Conservation (phyloP, 2,329 filamentous ascomycete genomes). For the Decorospora gaudefroyi region DNA sequence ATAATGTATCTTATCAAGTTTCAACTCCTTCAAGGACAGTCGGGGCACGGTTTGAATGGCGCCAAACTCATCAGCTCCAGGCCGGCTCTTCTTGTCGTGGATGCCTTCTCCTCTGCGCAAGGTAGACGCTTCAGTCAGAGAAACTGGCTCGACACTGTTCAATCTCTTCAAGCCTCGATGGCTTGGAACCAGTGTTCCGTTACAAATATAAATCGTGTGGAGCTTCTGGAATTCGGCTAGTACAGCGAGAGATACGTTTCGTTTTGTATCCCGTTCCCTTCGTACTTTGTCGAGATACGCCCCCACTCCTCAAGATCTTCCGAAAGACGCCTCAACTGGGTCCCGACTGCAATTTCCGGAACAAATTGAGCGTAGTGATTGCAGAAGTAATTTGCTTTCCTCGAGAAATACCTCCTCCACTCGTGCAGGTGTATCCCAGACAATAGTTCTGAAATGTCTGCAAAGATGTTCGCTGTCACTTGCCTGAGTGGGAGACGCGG, state of each 20-base stretch:
- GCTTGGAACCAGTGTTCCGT: slow-evolving; percentile 1
- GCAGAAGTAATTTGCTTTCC: not conserved
- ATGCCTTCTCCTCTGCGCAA: slow-evolving; percentile 8
- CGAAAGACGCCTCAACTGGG: slow-evolving; percentile 4
- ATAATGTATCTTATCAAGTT: slow-evolving; percentile 2
- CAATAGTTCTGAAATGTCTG: slow-evolving; percentile 11
- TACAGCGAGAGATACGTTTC: not conserved
- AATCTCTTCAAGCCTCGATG: slow-evolving; percentile 7
- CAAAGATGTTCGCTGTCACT: slow-evolving; percentile 7
- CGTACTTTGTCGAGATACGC: slow-evolving; percentile 8
- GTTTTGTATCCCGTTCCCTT: slow-evolving; percentile 11
- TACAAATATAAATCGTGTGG: slow-evolving; percentile 2
- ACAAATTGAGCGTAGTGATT: no score
- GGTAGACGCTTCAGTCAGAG: not conserved
- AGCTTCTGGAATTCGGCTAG: slow-evolving; percentile 8
- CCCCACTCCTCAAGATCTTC: slow-evolving; percentile 8
- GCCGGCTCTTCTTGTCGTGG: not conserved
- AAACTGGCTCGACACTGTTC: not conserved
- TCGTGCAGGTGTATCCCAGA: slow-evolving; percentile 18
- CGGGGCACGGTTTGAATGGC: not conserved
- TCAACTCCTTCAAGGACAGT: slow-evolving; percentile 4
- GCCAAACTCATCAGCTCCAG: not conserved
- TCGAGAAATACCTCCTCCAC: slow-evolving; percentile 12
- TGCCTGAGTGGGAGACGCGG: no score
- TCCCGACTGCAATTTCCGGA: not conserved